Conservation (phyloP, 140 eudicot species). For the Ambrosia hybrid region DNA sequence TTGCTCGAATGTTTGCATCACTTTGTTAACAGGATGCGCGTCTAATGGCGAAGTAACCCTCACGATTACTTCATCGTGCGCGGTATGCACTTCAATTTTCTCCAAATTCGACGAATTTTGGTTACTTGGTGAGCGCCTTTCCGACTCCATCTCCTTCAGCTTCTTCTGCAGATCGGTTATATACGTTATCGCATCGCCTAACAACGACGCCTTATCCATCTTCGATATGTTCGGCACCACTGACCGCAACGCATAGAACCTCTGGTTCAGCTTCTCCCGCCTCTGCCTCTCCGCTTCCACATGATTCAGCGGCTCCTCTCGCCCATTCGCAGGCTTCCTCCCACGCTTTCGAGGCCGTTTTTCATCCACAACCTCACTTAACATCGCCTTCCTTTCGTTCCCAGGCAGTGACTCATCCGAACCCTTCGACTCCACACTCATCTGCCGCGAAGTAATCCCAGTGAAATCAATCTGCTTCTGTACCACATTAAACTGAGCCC, state of each 20-base stretch:
- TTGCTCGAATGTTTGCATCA: constrained; percentile 43
- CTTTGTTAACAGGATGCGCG: constrained; percentile 41
- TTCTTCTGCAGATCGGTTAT: constrained; percentile 44
- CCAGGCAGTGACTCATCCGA: constrained; percentile 25
- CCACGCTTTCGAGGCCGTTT: constrained; percentile 44
- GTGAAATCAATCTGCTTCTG: constrained; percentile 48
- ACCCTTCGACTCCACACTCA: constrained; percentile 31
- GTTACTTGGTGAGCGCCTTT: background rate
- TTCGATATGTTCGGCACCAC: constrained; percentile 50
- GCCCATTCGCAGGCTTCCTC: constrained; percentile 47
- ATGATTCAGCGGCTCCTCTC: constrained; percentile 48
- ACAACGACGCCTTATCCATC: constrained; percentile 52
- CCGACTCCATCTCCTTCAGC: constrained; percentile 36
- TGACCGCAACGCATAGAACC: constrained; percentile 44
- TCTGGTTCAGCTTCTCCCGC: constrained; percentile 49
- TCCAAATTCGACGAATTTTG: background rate
- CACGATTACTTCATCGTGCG: constrained; percentile 38
- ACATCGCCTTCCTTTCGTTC: constrained; percentile 12
- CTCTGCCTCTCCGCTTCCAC: constrained; percentile 53
- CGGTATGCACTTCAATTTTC: constrained; percentile 34
- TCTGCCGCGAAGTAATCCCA: constrained; percentile 38
- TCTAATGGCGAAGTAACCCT: constrained; percentile 43
- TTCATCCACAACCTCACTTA: constrained; percentile 28
- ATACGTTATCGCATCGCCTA: constrained; percentile 50
- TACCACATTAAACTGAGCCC: constrained; percentile 36